Conservation (phyloP, 2,329 filamentous ascomycete species). For the Fonsecaea multimorphosa region DNA sequence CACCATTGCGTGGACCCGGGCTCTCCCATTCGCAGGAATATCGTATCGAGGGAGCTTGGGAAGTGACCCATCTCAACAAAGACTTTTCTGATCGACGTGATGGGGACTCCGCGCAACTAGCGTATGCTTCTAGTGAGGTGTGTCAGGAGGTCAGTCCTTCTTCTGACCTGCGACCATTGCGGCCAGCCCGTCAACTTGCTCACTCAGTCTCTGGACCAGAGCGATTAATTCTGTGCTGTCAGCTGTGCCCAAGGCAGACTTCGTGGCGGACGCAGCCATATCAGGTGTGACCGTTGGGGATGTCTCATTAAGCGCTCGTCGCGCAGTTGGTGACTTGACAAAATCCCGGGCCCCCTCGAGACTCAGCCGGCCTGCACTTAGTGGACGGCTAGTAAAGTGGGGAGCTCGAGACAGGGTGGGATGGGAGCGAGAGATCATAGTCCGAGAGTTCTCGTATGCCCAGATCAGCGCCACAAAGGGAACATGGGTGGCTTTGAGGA, state of each 20-base stretch:
- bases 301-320: conserved; percentile 29
- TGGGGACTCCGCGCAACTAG: conserved; percentile 7
- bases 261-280: conserved; percentile 23
- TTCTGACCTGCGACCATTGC: conserved; percentile 40
- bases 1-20: conserved; percentile 2
- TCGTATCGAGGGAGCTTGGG: not conserved
- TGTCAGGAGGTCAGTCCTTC: conserved; percentile 30
- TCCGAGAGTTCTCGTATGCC: conserved; percentile 56
- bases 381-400: conserved; percentile 31
- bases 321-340: conserved; percentile 26
- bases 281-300: conserved; percentile 25
- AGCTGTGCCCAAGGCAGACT: conserved; percentile 34
- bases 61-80: not conserved
- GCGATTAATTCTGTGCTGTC: conserved; percentile 35
- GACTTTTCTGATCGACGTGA: not conserved
- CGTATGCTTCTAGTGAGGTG: not conserved
- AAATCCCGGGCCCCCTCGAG: conserved; percentile 28
- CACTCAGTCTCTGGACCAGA: conserved; percentile 38
- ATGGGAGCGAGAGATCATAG: conserved; percentile 40
- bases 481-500: conserved; percentile 65
- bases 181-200: conserved; percentile 39
- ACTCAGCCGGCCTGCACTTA: conserved; percentile 30
- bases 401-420: conserved; percentile 32
- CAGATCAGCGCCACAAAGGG: conserved; percentile 64
- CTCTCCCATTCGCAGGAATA: not conserved